Conservation (phyloP, 1,139 yeast species). For the Candida albicans region DNA sequence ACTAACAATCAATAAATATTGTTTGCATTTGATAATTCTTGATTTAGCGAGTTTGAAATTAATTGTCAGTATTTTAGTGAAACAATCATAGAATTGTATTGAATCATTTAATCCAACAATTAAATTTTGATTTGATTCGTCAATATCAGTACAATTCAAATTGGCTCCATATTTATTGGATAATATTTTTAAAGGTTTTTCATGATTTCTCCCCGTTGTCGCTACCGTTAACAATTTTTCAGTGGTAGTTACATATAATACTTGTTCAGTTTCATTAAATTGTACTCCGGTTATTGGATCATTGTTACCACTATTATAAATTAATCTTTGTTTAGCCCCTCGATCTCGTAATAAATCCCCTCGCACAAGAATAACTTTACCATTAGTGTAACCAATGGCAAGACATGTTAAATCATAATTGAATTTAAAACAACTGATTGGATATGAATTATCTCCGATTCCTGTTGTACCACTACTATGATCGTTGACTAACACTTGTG, state of each 20-base stretch:
- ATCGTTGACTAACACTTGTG: constrained; percentile 11
- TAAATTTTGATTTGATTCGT: constrained; percentile 33
- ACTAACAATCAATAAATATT: constrained; percentile 57
- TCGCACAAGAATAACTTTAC: constrained; percentile 74
- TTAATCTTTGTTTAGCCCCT: constrained; percentile 82
- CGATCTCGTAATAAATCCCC: constrained; percentile 89
- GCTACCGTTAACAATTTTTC: constrained; percentile 69
- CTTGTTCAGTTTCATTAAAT: constrained; percentile 46
- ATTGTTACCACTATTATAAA: constrained; percentile 53
- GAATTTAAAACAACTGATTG: constrained; percentile 65
- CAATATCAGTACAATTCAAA: constrained; percentile 60
- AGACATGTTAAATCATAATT: constrained; percentile 61
- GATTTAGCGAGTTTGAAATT: constrained; percentile 62
- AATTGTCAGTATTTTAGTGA: constrained; percentile 57
- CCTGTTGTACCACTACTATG: constrained; percentile 1
- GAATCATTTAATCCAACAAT: constrained; percentile 56
- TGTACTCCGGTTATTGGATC: constrained; percentile 83
- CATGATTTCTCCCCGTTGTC: constrained; percentile 76
- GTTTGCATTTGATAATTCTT: constrained; percentile 41
- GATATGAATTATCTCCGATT: constrained; percentile 56
- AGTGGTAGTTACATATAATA: constrained; percentile 65
- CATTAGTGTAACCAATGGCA: constrained; percentile 86
- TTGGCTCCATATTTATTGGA: constrained; percentile 70
- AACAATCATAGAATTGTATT: constrained; percentile 53
- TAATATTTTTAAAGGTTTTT: constrained; percentile 61